A percentile compares a stretch with the other conserved stretches of the same genome.
These are phyloP conservation scores for Capsella bursapastoris DNA, from an alignment of 345 rosid genomes.

Conservation along the genomic window DNA sequence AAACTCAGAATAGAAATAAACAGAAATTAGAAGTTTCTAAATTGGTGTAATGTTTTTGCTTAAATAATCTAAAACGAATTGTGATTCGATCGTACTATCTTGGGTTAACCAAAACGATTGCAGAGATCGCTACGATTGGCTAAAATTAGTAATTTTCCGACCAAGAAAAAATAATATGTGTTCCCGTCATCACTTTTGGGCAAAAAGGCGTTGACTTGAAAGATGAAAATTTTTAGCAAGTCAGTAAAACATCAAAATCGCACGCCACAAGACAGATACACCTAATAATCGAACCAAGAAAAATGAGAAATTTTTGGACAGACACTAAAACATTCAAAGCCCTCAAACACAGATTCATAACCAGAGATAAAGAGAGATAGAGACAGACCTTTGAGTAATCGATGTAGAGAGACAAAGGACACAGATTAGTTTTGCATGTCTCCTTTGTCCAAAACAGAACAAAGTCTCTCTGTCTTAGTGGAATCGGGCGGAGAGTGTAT, in stretches of 20 bases:
- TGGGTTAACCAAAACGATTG: constrained; percentile 35
- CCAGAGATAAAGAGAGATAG: not conserved
- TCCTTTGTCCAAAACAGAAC: constrained; percentile 20
- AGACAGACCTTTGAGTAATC: constrained; percentile 11
- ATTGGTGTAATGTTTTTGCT: not conserved
- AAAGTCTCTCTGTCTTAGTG: constrained; percentile 31
- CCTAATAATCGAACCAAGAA: constrained; percentile 18
- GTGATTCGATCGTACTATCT: constrained; percentile 40
- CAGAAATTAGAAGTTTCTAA: constrained; percentile 28
- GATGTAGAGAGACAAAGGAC: constrained; percentile 24
- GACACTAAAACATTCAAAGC: not conserved
- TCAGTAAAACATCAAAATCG: constrained; percentile 41
- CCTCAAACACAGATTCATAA: not conserved
- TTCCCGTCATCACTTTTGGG: constrained; percentile 33
- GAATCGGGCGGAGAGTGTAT: constrained; percentile 29
- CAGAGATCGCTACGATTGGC: constrained; percentile 34
- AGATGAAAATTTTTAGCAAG: not conserved
- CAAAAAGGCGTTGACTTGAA: constrained; percentile 45
- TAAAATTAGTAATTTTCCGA: constrained; percentile 40
- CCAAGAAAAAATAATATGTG: constrained; percentile 23
- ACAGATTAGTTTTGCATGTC: constrained; percentile 36
- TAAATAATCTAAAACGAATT: not conserved
- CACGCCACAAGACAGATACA: constrained; percentile 39
- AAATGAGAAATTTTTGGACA: not conserved
- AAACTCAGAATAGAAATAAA: constrained; percentile 23